phyloP scores from a whole-genome alignment of 352 stramenopile genomes.

The Salisapilia sapeloensis region DNA sequence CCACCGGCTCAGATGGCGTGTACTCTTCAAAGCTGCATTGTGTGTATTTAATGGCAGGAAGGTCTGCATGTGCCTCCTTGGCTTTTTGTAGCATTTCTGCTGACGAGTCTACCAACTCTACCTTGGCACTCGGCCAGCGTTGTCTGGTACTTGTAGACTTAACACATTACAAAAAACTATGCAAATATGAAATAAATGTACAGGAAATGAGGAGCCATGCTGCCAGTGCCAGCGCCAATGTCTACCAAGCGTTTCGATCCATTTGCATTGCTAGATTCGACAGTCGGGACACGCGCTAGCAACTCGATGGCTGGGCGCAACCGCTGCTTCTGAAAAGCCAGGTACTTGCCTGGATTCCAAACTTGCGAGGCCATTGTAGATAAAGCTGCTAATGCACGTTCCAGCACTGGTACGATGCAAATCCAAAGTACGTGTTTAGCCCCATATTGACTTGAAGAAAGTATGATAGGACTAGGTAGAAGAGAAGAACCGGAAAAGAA shows the following conservation, averaged over 20 bases:
- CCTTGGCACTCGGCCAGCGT: conserved; percentile 24
- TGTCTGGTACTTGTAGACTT: conserved; percentile 6
- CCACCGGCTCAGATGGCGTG: conserved; percentile 11
- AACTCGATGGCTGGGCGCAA: conserved; percentile 47
- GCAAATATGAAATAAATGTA: conserved; percentile 6
- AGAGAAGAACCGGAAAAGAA: too few species aligned
- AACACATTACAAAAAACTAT: not conserved
- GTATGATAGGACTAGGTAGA: too few species aligned
- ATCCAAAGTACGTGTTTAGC: too few species aligned
- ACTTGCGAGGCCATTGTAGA: conserved; percentile 21
- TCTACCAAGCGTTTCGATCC: conserved; percentile 24
- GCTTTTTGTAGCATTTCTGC: conserved; percentile 31
- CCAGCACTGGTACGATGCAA: too few species aligned
- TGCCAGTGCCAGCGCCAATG: conserved; percentile 43
- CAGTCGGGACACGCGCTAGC: conserved; percentile 14
- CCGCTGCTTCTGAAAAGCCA: conserved; percentile 39
- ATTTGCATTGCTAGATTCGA: conserved; percentile 3
- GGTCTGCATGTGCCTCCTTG: conserved; percentile 15
- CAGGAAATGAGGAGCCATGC: conserved; percentile 47
- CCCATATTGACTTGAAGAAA: too few species aligned
- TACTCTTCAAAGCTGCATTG: conserved; percentile 44
- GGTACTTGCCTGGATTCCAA: conserved; percentile 40
- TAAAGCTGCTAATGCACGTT: too few species aligned
- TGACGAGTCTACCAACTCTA: conserved; percentile 52
- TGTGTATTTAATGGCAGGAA: conserved; percentile 16